Evolutionary conservation across 2,329 filamentous ascomycete species (phyloP).

Genomic region (Colletotrichum destructivum): DNA sequence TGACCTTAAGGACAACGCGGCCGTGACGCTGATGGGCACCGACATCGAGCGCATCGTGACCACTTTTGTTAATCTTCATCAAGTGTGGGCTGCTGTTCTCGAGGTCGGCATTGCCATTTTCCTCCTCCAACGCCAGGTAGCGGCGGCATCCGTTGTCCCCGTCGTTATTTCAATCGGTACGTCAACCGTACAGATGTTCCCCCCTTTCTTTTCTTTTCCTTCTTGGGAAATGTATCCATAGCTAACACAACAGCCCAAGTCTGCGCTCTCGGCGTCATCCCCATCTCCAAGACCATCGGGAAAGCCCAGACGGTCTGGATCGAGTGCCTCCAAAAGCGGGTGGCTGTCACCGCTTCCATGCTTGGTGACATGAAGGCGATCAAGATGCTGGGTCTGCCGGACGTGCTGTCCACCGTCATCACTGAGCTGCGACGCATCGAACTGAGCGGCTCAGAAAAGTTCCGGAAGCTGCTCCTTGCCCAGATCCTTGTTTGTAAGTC

Average conservation of each 20-base stretch:
- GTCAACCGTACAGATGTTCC: not conserved
- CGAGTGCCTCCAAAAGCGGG: constrained; percentile 56
- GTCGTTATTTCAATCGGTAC: no score
- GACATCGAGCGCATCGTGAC: constrained; percentile 57
- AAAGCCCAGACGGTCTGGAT: constrained; percentile 55
- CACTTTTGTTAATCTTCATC: constrained; percentile 50
- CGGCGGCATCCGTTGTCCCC: constrained; percentile 27
- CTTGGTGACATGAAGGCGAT: constrained; percentile 59
- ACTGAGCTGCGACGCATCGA: constrained; percentile 55
- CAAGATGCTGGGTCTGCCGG: constrained; percentile 60
- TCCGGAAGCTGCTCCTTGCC: constrained; percentile 52
- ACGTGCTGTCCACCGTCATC: constrained; percentile 50
- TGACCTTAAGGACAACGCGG: constrained; percentile 53
- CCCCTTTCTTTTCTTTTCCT: constrained; percentile 49
- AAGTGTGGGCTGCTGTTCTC: constrained; percentile 56
- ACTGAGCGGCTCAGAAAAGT: constrained; percentile 55
- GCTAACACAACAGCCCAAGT: constrained; percentile 20
- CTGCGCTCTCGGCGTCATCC: constrained; percentile 48
- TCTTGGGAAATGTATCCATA: constrained; percentile 39
- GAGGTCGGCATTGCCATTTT: constrained; percentile 56
- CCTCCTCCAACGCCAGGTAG: constrained; percentile 54
- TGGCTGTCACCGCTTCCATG: constrained; percentile 57
- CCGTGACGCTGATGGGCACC: constrained; percentile 62
- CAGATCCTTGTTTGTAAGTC: constrained; percentile 36
- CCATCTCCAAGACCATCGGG: no score